Base-by-base conservation (phyloP, 306 rosid species). In the Hippophae rhamnoides region DNA sequence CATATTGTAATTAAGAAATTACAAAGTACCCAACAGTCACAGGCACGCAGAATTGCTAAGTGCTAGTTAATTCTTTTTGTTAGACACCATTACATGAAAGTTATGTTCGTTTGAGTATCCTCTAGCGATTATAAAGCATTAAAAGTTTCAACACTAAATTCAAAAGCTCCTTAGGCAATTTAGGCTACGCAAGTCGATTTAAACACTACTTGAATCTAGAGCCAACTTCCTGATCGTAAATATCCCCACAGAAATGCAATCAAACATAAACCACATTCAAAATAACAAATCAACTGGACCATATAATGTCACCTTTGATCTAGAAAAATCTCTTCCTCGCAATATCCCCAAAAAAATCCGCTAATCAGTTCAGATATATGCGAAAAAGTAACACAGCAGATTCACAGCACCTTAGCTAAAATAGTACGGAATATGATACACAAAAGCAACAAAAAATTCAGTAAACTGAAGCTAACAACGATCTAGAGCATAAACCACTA, bases 401-500 rank as follows among this genome's bases (percentile, higher is more conserved):
- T 38, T 50, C 14, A 8, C 50, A 49, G 26, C 47, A 31, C 42
- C 47, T 6, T 12, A 57, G 27, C 61, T 42, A 12, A 44, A 61
- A 38, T 23, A 43, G 11, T 10, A 47, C 23, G 43, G 50, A 43
- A 65, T 2, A 60, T 18, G 42, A 56, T 50, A 56, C 53, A 53
- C 23, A 71, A 44, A 71, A n/a, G 13, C 48, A n/a, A 57, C 14
- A 57, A 48, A 66, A 67, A 74, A 65, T 48, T 51, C 62, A 43
- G 40, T 54, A 77, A 67, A 62, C 55, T 12, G 6, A 61, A 63
- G 58, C 65, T n/a, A 55, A 14, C 47, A 23, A 66, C 54, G 65
- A 71, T 73, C 77, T 67, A 59, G 65, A 61, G 48, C 54, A 41
- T 47, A 60, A 64, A 43, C 5, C 46, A 67, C 57, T 43, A 59